A percentile compares a stretch with the other conserved stretches of the same genome.
Evolutionary conservation across 345 rosid genomes (phyloP).

Genomic region (Citrus sinensis): DVS_A1.0 CM039161.1:5516001-5516500

Average conservation of each 20-base stretch:
- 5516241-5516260: not conserved
- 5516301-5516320: constrained; percentile 96
- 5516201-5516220: constrained; percentile 11
- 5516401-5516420: constrained; percentile 87
- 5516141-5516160: constrained; percentile 97
- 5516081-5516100: constrained; percentile 98
- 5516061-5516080: constrained; percentile 26
- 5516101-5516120: constrained; percentile 78
- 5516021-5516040: not conserved
- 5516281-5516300: constrained; percentile 89
- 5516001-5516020: not conserved
- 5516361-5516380: constrained; percentile 83
- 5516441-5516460: not conserved
- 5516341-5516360: constrained; percentile 87
- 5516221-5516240: not conserved
- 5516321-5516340: constrained; percentile 94
- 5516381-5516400: constrained; percentile 84
- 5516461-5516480: no score
- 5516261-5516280: constrained; percentile 14
- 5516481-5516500: no score
- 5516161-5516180: constrained; percentile 89
- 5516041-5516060: not conserved
- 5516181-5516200: not conserved
- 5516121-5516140: constrained; percentile 97
- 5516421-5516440: constrained; percentile 7